Conservation (phyloP, 2,329 filamentous ascomycete species). For the Exserohilum rostratum region DNA sequence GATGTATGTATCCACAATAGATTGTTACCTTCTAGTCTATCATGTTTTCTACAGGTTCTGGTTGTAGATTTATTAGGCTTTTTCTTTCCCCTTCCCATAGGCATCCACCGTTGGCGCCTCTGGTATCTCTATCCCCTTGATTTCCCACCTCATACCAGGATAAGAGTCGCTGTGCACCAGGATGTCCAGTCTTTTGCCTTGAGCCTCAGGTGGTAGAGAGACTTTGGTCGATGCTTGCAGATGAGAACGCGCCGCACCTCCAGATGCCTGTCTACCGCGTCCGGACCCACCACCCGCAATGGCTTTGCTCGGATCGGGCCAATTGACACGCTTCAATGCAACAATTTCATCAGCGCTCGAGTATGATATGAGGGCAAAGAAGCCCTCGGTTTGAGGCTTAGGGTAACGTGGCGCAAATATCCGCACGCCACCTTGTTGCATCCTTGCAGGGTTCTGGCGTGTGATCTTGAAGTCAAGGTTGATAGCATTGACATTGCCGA, state of each 20-base stretch:
- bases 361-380: conserved; percentile 81
- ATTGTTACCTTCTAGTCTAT: background rate
- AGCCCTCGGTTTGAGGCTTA: conserved; percentile 93
- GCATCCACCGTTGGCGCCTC: conserved; percentile 42
- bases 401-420: conserved; percentile 90
- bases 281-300: conserved; percentile 10
- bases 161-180: conserved; percentile 87
- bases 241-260: conserved; percentile 36
- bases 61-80: background rate
- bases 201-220: conserved; percentile 62
- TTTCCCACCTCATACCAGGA: conserved; percentile 71
- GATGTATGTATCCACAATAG: background rate
- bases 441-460: conserved; percentile 65
- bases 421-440: conserved; percentile 61
- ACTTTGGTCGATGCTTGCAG: conserved; percentile 64
- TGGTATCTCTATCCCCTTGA: conserved; percentile 60
- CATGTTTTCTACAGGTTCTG: background rate
- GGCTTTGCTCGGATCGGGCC: conserved; percentile 56
- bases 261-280: conserved; percentile 14
- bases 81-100: conserved; percentile 36
- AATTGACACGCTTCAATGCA: conserved; percentile 84
- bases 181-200: conserved; percentile 71
- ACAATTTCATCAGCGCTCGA: conserved; percentile 74
- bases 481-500: conserved; percentile 66
- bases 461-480: conserved; percentile 68